Evolutionary conservation across 2,329 filamentous ascomycete species (phyloP).

Genomic region (Fusarium sp.): DNA sequence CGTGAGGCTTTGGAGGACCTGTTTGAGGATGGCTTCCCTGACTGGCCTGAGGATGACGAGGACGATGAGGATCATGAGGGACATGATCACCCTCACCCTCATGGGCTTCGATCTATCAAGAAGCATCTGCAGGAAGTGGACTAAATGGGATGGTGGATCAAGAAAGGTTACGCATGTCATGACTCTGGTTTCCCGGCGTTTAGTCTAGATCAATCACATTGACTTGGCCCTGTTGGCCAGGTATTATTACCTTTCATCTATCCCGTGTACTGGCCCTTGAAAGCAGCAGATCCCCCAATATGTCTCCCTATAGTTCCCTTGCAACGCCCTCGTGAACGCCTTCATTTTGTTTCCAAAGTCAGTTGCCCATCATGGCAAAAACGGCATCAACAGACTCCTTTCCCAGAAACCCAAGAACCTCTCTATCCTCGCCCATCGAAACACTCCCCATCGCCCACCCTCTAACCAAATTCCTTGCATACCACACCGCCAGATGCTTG

Average conservation of each 20-base stretch:
- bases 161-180: neutral
- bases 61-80: slow-evolving; percentile 49
- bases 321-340: neutral
- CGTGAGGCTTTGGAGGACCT: slow-evolving; percentile 59
- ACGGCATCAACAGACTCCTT: slow-evolving; percentile 31
- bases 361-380: slow-evolving; percentile 37
- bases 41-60: slow-evolving; percentile 62
- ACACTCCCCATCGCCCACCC: slow-evolving; percentile 44
- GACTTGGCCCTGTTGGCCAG: too few relatives aligned
- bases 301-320: neutral
- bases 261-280: neutral
- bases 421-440: slow-evolving; percentile 33
- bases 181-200: neutral
- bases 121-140: slow-evolving; percentile 38
- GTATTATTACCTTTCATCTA: too few relatives aligned
- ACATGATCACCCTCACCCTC: slow-evolving; percentile 33
- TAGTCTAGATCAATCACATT: neutral
- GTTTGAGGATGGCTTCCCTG: slow-evolving; percentile 71
- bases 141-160: neutral
- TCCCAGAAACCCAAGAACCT: slow-evolving; percentile 40
- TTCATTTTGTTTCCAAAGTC: neutral
- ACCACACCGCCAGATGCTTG: slow-evolving; percentile 49
- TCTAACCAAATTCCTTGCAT: slow-evolving; percentile 37
- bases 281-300: neutral
- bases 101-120: slow-evolving; percentile 34